Percentiles rank a stretch among this genome's conserved stretches.
Conservation (phyloP, 371 early-diverging fungal species). For the Mortierella sp. region DNA sequence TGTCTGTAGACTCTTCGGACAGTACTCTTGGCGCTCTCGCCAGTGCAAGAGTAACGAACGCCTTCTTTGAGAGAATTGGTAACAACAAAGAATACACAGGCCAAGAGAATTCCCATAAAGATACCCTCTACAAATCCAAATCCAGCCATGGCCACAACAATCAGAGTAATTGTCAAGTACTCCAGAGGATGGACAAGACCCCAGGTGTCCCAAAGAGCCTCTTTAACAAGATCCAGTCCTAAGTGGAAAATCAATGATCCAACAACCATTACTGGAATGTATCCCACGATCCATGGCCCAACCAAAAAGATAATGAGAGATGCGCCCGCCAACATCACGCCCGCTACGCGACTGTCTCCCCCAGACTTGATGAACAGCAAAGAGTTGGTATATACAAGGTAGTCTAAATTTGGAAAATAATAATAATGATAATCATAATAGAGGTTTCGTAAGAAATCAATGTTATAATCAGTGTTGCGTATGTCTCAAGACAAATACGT, state of each 20-base stretch:
- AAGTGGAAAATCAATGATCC: constrained; percentile 95
- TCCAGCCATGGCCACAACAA: constrained; percentile 86
- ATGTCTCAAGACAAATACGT: constrained; percentile 12
- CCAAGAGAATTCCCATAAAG: constrained; percentile 90
- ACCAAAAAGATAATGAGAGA: constrained; percentile 85
- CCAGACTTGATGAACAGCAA: constrained; percentile 93
- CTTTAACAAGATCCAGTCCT: constrained; percentile 92
- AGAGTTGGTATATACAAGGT: constrained; percentile 86
- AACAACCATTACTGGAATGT: constrained; percentile 94
- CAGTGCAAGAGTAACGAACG: constrained; percentile 84
- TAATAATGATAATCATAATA: neutral
- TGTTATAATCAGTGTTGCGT: neutral
- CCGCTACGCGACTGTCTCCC: constrained; percentile 90
- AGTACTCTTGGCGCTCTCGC: constrained; percentile 84
- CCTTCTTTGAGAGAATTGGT: constrained; percentile 85
- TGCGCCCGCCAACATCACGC: constrained; percentile 83
- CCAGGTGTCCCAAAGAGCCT: constrained; percentile 90
- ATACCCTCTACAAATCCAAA: constrained; percentile 97
- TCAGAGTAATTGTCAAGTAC: constrained; percentile 89
- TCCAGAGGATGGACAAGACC: constrained; percentile 87
- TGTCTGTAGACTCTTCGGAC: constrained; percentile 92
- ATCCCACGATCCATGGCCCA: constrained; percentile 89
- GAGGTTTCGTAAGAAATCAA: constrained; percentile 15
- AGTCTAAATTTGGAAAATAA: constrained; percentile 62
- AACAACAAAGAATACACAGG: constrained; percentile 94